These are phyloP conservation scores for Fusarium agapanthi DNA, from an alignment of 2,329 filamentous ascomycete genomes.

Conservation along the genomic window DNA sequence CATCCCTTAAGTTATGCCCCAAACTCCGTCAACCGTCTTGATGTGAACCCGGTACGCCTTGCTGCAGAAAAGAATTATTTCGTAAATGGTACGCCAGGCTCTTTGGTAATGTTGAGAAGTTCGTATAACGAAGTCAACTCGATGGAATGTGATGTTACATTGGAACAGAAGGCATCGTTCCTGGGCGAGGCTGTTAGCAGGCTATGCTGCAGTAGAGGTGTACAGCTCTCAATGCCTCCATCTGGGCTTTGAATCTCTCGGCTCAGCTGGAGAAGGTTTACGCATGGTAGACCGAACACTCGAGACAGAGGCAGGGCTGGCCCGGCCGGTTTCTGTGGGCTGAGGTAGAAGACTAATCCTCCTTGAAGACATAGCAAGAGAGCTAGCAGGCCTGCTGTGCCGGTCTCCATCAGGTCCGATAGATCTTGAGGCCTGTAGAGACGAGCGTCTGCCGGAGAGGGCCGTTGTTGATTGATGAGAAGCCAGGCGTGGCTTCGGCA, in stretches of 20 bases:
- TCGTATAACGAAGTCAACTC: slow-evolving; percentile 28
- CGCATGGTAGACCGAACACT: slow-evolving; percentile 52
- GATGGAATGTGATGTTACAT: slow-evolving; percentile 35
- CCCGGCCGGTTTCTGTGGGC: slow-evolving; percentile 55
- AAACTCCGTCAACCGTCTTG: slow-evolving; percentile 38
- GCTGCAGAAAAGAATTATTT: slow-evolving; percentile 38
- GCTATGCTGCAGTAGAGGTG: not conserved
- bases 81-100: slow-evolving; percentile 38
- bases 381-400: slow-evolving; percentile 63
- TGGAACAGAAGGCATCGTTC: slow-evolving; percentile 21
- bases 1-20: slow-evolving; percentile 24
- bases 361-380: slow-evolving; percentile 58
- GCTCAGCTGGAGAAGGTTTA: slow-evolving; percentile 41
- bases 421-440: slow-evolving; percentile 59
- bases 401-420: slow-evolving; percentile 44
- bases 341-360: slow-evolving; percentile 65
- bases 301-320: slow-evolving; percentile 58
- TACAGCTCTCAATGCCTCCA: slow-evolving; percentile 53
- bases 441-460: slow-evolving; percentile 60
- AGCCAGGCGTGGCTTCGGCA: slow-evolving; percentile 56
- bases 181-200: slow-evolving; percentile 20
- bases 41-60: slow-evolving; percentile 40
- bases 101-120: slow-evolving; percentile 9
- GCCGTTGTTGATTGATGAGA: slow-evolving; percentile 56
- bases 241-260: slow-evolving; percentile 57